Base-by-base conservation (phyloP, 2,329 filamentous ascomycete species). In the Cladosporium austrohemisphaericum region DNA sequence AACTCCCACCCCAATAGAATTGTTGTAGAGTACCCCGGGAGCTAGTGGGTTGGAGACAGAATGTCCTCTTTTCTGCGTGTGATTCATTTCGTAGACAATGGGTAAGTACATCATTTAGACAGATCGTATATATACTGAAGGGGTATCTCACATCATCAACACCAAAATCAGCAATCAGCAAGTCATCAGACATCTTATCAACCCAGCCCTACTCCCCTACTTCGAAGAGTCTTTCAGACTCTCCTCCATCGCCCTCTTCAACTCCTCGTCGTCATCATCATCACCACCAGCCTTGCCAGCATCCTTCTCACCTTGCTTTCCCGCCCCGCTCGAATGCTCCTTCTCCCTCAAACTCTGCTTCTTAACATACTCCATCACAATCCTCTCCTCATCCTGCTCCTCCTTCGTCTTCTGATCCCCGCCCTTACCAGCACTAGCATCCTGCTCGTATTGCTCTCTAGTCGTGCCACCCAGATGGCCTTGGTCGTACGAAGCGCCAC, bases 311-410 rank as follows among this genome's bases (percentile, higher is more conserved):
- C 32, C 28, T 8, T 49, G 46, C 32, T 33, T 50, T 19, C 11
- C 25, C 16, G 10, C 22, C 20, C 43, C 51, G 36, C 26, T 4
- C 62, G 61, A 55, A 56, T 73, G 68, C 62, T 83, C 75, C 56
- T 83, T 83, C 67, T 92, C 87, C 0, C 79, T 75, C 33, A 88
- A 63, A 64, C 85, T 89, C 70, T 90, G 85, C 71, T 83, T 85
- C 74, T 85, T 86, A 32, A 89, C 77, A 65, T 88, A 89, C 59
- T 89, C 85, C 63, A 91, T 66, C 7, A 90, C 79, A 51, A 86
- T 81, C 49, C 88, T 80, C 62, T 91, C 85, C 61, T 90, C 86
- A 66, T 20, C 78, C 74, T 45, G 64, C 64, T 67, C 65, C 59
- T 63, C 65, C 58, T 57, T 52, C 4, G 49, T 55, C 52, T 56